phyloP scores from a whole-genome alignment of 2,329 filamentous ascomycete species.

The Acrocalymma vagum region DNA sequence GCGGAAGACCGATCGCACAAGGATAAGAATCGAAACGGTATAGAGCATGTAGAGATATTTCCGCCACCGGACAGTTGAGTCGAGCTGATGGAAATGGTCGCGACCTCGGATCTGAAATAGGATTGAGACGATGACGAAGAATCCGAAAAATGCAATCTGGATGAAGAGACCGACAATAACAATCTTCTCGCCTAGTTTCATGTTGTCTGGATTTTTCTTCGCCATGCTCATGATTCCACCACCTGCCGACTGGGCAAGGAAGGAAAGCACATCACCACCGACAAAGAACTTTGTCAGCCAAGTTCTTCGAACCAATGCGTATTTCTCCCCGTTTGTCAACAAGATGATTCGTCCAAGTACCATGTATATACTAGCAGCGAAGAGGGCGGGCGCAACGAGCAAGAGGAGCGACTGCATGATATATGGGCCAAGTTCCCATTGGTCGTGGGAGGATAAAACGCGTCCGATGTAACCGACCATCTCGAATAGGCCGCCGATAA shows the following conservation, averaged over 20 bases:
- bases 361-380: conserved; percentile 61
- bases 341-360: conserved; percentile 56
- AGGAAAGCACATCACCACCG: conserved; percentile 51
- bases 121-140: conserved; percentile 50
- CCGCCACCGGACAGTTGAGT: conserved; percentile 26
- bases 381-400: conserved; percentile 56
- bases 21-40: conserved; percentile 53
- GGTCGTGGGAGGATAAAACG: conserved; percentile 43
- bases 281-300: conserved; percentile 58
- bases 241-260: conserved; percentile 49
- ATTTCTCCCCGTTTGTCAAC: conserved; percentile 46
- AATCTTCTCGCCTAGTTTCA: conserved; percentile 50
- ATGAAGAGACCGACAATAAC: conserved; percentile 57
- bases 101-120: conserved; percentile 22
- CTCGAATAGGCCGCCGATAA: conserved; percentile 62
- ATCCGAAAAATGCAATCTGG: conserved; percentile 58
- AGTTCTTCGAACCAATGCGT: conserved; percentile 46
- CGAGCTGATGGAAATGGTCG: conserved; percentile 4
- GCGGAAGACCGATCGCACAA: conserved; percentile 59
- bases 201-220: conserved; percentile 25
- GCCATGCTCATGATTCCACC: conserved; percentile 52
- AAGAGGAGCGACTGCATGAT: conserved; percentile 51
- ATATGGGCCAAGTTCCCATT: conserved; percentile 47
- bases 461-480: conserved; percentile 60
- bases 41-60: conserved; percentile 56